Evolutionary conservation across 768 basidiomycete species (phyloP).

Genomic region (Pholiota conissans): DNA sequence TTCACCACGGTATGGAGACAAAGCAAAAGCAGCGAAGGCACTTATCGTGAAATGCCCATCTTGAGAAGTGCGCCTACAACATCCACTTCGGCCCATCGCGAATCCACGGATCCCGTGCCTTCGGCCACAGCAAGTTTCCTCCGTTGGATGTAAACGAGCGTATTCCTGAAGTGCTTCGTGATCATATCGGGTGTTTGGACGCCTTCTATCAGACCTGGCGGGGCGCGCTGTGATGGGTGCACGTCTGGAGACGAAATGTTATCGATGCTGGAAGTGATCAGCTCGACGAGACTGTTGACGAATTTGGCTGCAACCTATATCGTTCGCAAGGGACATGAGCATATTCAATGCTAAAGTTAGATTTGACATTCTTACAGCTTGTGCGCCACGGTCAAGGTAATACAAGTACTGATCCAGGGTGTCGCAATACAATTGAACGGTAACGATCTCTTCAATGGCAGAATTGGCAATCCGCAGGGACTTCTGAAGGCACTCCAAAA

Average conservation of each 20-base stretch:
- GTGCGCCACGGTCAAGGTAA: slow-evolving; percentile 91
- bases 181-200: slow-evolving; percentile 95
- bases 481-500: slow-evolving; percentile 96
- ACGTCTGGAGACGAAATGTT: slow-evolving; percentile 84
- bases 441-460: slow-evolving; percentile 95
- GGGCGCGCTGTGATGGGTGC: slow-evolving; percentile 85
- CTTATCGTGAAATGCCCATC: slow-evolving; percentile 74
- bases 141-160: slow-evolving; percentile 76
- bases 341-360: background rate
- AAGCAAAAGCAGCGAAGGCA: background rate
- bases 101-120: slow-evolving; percentile 38
- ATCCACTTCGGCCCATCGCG: slow-evolving; percentile 86
- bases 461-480: slow-evolving; percentile 95
- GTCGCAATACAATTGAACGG: slow-evolving; percentile 93
- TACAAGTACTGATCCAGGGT: slow-evolving; percentile 95
- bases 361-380: slow-evolving; percentile 63
- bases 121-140: slow-evolving; percentile 60
- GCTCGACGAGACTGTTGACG: slow-evolving; percentile 92
- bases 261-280: slow-evolving; percentile 94
- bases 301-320: slow-evolving; percentile 89
- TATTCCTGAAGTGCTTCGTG: slow-evolving; percentile 89
- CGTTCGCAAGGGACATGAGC: background rate
- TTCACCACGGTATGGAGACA: background rate
- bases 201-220: slow-evolving; percentile 88
- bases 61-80: slow-evolving; percentile 86